These are phyloP conservation scores for Knoxia roxburghii DNA, from an alignment of 257 asterid genomes.

Conservation along the genomic window DNA sequence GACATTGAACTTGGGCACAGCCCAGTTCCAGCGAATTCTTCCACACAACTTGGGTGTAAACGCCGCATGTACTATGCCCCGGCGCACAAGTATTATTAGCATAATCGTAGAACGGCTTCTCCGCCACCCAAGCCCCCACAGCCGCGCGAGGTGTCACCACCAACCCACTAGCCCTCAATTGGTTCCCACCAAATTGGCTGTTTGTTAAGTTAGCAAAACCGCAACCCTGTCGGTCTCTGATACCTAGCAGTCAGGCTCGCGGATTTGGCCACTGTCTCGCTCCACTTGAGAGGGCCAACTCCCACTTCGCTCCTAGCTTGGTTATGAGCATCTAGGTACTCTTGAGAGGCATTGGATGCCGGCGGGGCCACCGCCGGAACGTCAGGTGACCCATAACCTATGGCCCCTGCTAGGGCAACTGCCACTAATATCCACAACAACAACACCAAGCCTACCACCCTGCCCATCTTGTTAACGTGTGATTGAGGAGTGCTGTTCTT, in stretches of 20 bases:
- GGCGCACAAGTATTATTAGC: slow-evolving; percentile 51
- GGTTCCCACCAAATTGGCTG: slow-evolving; percentile 73
- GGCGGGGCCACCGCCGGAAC: slow-evolving; percentile 19
- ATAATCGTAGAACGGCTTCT: slow-evolving; percentile 64
- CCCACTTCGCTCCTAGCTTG: slow-evolving; percentile 69
- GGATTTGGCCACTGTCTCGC: slow-evolving; percentile 49
- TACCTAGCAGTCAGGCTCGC: slow-evolving; percentile 59
- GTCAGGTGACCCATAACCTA: slow-evolving; percentile 20
- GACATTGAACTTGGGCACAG: slow-evolving; percentile 61
- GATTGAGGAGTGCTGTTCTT: background rate
- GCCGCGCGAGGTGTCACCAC: slow-evolving; percentile 41
- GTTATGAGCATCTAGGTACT: slow-evolving; percentile 64
- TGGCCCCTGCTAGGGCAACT: slow-evolving; percentile 1
- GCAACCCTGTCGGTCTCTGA: slow-evolving; percentile 71
- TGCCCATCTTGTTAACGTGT: slow-evolving; percentile 11
- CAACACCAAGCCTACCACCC: background rate
- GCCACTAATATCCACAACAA: background rate
- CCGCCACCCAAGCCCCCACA: slow-evolving; percentile 73
- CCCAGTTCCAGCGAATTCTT: slow-evolving; percentile 62
- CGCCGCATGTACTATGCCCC: slow-evolving; percentile 55
- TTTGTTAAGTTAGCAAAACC: slow-evolving; percentile 49
- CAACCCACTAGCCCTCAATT: slow-evolving; percentile 59
- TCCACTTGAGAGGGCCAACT: slow-evolving; percentile 71
- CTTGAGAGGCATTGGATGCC: slow-evolving; percentile 25
- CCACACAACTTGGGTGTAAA: slow-evolving; percentile 96